Evolutionary conservation across 2,329 filamentous ascomycete species (phyloP), one percentile per base, ranked within the genome.

Genomic region (Fusarium buharicum): DNA sequence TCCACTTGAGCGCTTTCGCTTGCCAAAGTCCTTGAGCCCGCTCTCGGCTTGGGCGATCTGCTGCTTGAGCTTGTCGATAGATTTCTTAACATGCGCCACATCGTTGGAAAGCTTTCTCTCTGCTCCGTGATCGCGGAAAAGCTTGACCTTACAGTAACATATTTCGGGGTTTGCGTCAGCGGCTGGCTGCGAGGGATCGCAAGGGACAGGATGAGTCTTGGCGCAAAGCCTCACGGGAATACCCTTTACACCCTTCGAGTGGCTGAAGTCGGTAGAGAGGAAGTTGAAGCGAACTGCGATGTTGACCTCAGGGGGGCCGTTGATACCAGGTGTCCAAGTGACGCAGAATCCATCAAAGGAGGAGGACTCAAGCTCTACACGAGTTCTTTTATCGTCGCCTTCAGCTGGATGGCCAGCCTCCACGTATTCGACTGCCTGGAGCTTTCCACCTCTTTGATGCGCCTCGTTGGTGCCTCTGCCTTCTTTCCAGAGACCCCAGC

Each of bases 281-380:
- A 99, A 99, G 78, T 99, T 99, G 82, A 98, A 99, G 40, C 95
- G 91, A 12, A 98, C 92, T 9, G 93, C 90, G 52, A 99, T 87
- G 44, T 88, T 91, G 74, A 93, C 95, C 69, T 97, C 93, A 4
- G 90, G 81, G 0, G 80, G 77, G 0, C 88, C 87, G 44, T 88
- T 89, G 37, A 84, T 76, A 5, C 87, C 89, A 0, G 92, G 90
- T 0, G 89, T 91, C 94, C 94, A 98, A 6, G 89, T 86, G 5
- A 98, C 92, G 7, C 90, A 94, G 74, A 98, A 98, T 1, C 94
- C 93, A 72, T 98, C 94, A 65, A 97, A 97, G 0, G 93, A 96
- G 4, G 91, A 88, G 3, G 79, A 86, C 68, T 93, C 90, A 1
- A 93, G 77, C 67, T 92, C 88, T 11, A 92, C 80, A 13, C 88